Evolutionary conservation across 495 filamentous ascomycete genomes (phyloP).

Genomic region (Cercophora newfieldiana): DNA sequence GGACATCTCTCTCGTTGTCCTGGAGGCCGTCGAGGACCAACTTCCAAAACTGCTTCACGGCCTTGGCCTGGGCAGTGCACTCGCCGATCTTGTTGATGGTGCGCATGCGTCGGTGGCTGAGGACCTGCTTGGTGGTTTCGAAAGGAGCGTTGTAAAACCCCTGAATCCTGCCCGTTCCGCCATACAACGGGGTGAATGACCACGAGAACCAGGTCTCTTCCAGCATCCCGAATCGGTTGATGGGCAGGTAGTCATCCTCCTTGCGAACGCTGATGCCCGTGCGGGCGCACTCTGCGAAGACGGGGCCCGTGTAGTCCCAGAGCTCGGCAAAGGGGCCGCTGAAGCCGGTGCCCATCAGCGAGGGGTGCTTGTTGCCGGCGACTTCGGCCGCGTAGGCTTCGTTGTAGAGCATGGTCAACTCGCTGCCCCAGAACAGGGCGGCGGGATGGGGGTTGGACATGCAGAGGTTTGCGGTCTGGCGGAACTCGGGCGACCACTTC

Average conservation of each 20-base stretch:
- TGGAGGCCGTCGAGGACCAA: constrained; percentile 50
- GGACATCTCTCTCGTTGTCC: constrained; percentile 52
- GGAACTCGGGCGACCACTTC: constrained; percentile 58
- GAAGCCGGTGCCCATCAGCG: constrained; percentile 33
- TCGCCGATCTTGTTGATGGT: constrained; percentile 60
- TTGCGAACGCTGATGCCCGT: constrained; percentile 30
- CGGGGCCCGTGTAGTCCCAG: constrained; percentile 53
- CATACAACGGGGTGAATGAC: constrained; percentile 59
- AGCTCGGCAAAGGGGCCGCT: constrained; percentile 28
- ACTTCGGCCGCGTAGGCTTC: constrained; percentile 34
- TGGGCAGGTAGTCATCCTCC: constrained; percentile 36
- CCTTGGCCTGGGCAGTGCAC: constrained; percentile 55
- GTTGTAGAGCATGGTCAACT: constrained; percentile 42
- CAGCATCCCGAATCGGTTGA: constrained; percentile 53
- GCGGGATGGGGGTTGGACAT: constrained; percentile 68
- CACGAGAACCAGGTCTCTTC: constrained; percentile 63
- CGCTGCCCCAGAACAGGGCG: constrained; percentile 43
- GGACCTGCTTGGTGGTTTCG: constrained; percentile 56
- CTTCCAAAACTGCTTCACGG: constrained; percentile 57
- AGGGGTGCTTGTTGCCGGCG: constrained; percentile 41
- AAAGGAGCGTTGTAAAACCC: constrained; percentile 60
- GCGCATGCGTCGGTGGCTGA: constrained; percentile 56
- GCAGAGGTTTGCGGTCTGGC: constrained; percentile 62
- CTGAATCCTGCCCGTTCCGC: constrained; percentile 42
- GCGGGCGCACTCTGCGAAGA: constrained; percentile 30